Evolutionary conservation across 2,329 filamentous ascomycete genomes (phyloP).

Genomic region (Penicillium sp.): DNA sequence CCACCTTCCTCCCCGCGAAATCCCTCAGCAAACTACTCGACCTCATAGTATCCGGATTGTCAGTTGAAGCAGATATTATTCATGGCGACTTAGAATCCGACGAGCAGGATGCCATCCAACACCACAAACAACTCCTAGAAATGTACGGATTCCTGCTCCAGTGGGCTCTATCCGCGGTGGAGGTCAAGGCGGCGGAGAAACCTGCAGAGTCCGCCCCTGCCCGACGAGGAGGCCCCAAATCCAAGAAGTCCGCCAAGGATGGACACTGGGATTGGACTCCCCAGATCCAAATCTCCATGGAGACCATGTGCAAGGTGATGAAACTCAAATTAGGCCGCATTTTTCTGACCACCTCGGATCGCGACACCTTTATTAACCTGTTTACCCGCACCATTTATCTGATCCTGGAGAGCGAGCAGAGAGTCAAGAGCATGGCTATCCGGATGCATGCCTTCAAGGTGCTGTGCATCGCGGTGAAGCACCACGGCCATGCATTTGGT

Average conservation of each 20-base stretch:
- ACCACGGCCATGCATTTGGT: constrained; percentile 96
- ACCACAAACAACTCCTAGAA: constrained; percentile 90
- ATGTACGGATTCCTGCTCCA: constrained; percentile 92
- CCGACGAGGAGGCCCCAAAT: constrained; percentile 72
- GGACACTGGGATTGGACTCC: constrained; percentile 82
- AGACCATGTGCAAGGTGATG: constrained; percentile 93
- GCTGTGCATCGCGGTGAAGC: constrained; percentile 92
- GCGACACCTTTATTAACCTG: constrained; percentile 89
- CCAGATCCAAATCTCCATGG: constrained; percentile 84
- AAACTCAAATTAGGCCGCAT: constrained; percentile 89
- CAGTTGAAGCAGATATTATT: constrained; percentile 79
- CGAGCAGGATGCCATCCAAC: constrained; percentile 79
- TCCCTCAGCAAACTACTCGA: constrained; percentile 91
- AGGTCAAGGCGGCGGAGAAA: constrained; percentile 90
- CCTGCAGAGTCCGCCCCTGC: constrained; percentile 69
- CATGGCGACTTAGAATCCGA: constrained; percentile 86
- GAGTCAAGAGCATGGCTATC: constrained; percentile 83
- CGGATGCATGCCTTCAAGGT: constrained; percentile 98
- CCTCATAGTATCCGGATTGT: constrained; percentile 79
- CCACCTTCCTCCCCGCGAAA: constrained; percentile 73
- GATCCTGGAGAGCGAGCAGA: constrained; percentile 88
- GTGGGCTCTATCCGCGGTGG: constrained; percentile 93
- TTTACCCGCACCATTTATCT: constrained; percentile 93
- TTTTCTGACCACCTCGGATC: constrained; percentile 92
- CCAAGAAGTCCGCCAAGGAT: constrained; percentile 72